A percentile compares a stretch with the other conserved stretches of the same genome.
These are phyloP conservation scores for Pythium pyrilobum DNA, from an alignment of 352 stramenopile species.

Conservation along the genomic window DNA sequence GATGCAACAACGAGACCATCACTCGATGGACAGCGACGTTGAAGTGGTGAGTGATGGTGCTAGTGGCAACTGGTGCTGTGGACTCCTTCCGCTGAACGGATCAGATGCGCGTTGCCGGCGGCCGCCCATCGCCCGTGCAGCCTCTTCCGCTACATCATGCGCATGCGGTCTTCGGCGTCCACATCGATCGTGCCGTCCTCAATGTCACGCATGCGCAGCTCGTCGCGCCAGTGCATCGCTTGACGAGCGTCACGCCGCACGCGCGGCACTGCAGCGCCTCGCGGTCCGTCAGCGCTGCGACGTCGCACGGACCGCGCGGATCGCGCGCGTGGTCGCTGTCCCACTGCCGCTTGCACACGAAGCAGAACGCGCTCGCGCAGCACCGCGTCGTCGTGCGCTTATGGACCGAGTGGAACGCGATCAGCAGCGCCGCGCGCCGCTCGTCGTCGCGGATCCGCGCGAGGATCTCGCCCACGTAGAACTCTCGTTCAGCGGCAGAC, in stretches of 20 bases:
- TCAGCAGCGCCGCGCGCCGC: constrained; percentile 31
- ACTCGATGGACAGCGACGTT: too few species aligned
- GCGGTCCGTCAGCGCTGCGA: constrained; percentile 18
- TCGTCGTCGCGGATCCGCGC: constrained; percentile 30
- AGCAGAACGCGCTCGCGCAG: constrained; percentile 38
- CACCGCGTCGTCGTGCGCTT: constrained; percentile 30
- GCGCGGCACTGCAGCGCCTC: constrained; percentile 34
- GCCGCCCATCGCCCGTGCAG: too few species aligned
- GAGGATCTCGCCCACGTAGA: background rate
- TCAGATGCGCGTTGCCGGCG: too few species aligned
- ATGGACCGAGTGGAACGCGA: constrained; percentile 29
- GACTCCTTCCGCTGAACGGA: too few species aligned
- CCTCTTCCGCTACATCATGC: too few species aligned
- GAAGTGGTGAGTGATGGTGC: too few species aligned
- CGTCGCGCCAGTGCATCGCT: constrained; percentile 36
- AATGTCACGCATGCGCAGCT: constrained; percentile 14
- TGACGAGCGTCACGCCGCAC: constrained; percentile 39
- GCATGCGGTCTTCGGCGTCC: too few species aligned
- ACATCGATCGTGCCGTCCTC: too few species aligned
- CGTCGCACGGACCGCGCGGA: background rate
- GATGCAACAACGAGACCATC: too few species aligned
- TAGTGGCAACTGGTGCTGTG: too few species aligned
- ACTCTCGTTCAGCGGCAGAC: background rate
- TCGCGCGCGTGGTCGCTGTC: constrained; percentile 19
- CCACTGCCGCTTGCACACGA: constrained; percentile 38